phyloP scores from a whole-genome alignment of 225 moss, liverwort and hornwort species.

The Anthoceros angustus region DNA sequence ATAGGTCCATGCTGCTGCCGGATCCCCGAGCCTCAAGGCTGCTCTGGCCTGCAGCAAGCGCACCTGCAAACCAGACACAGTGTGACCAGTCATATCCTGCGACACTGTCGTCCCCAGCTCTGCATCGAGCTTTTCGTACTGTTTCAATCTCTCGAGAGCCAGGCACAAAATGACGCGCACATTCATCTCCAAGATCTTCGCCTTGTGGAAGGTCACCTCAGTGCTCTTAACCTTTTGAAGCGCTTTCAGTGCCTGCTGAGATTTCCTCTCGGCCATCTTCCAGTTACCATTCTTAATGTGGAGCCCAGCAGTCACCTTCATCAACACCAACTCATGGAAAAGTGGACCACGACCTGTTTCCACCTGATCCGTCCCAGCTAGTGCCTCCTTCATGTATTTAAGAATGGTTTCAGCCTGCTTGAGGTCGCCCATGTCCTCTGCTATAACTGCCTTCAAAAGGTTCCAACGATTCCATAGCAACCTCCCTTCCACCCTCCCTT shows the following conservation, averaged over 20 bases:
- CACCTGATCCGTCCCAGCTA: background rate
- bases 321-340: background rate
- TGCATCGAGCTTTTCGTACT: background rate
- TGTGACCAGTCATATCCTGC: too few relatives aligned
- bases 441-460: background rate
- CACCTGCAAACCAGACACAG: background rate
- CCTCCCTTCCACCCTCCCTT: too few relatives aligned
- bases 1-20: background rate
- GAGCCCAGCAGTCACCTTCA: background rate
- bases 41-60: conserved; percentile 3
- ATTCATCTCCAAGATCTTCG: too few relatives aligned
- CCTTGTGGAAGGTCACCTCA: background rate
- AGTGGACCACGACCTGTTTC: background rate
- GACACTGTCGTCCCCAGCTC: background rate
- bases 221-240: conserved; percentile 1
- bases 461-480: background rate
- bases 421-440: background rate
- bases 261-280: background rate
- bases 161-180: background rate
- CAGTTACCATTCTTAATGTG: background rate
- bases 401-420: background rate
- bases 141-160: background rate
- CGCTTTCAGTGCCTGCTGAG: background rate
- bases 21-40: background rate
- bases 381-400: background rate